These are phyloP conservation scores for Globisporangium takayamanum DNA, from an alignment of 352 stramenopile genomes.

Conservation along the genomic window DNA sequence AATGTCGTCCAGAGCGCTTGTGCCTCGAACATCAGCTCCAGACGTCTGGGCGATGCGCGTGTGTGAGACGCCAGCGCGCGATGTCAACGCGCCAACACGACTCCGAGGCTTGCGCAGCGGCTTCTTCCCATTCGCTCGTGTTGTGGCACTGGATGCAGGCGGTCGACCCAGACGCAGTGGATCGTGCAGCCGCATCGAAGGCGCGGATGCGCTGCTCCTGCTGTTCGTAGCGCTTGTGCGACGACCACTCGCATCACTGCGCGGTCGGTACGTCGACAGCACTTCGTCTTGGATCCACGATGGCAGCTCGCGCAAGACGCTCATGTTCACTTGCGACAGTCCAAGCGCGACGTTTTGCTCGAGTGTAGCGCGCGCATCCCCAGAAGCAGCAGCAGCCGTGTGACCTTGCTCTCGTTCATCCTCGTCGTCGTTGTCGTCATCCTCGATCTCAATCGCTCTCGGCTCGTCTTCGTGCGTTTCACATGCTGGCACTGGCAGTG, in stretches of 20 bases:
- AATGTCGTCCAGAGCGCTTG: conserved; percentile 56
- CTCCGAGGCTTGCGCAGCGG: conserved; percentile 3
- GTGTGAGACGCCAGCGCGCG: neutral
- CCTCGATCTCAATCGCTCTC: neutral
- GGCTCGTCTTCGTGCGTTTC: neutral
- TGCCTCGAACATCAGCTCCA: neutral
- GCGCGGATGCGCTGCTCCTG: neutral
- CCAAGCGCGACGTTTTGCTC: neutral
- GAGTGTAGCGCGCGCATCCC: neutral
- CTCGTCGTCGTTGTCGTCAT: conserved; percentile 5
- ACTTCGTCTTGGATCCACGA: conserved; percentile 51
- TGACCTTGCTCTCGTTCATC: neutral
- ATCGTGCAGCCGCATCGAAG: neutral
- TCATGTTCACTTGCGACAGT: conserved; percentile 64
- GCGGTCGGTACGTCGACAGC: conserved; percentile 23
- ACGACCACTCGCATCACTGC: neutral
- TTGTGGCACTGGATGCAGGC: neutral
- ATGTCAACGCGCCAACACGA: too few relatives aligned
- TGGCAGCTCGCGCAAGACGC: conserved; percentile 54
- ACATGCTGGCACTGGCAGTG: neutral
- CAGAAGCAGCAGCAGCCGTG: neutral
- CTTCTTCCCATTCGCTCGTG: conserved; percentile 20
- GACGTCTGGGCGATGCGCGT: neutral
- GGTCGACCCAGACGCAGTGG: neutral
- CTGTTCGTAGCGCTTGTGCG: neutral